Base-by-base conservation (phyloP, 495 filamentous ascomycete genomes). In the Aspergillus sclerotioniger region DNA sequence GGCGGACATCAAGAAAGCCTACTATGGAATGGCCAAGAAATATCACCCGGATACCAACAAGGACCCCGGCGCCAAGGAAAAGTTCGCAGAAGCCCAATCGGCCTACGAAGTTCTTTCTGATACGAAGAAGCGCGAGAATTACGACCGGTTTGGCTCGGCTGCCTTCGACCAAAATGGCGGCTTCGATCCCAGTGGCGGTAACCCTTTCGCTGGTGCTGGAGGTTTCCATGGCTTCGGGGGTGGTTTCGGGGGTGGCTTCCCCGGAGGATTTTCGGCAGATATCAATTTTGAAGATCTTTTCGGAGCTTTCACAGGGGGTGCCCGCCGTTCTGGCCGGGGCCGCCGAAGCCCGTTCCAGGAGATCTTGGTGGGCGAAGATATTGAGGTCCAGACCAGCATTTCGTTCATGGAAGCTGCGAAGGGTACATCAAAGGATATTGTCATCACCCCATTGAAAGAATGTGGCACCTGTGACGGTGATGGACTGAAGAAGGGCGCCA, bases 31-130 rank as follows among this genome's bases (percentile, higher is more conserved):
- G 59, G 94, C 94, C n/a, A 98, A 98, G 75, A 98, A 97, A 68
- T 98, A 86, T 69, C 94, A 98, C 65, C 94, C 94, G 8, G 94
- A 98, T 71, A 96, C 94, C 37, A 98, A 96, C 77, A 98, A 97
- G 74, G 94, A 96, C 52, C 68, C 91, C 8, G 78, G 76, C 7
- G 93, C 94, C 31, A 97, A 97, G 70, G 94, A 98, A 53, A 93
- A 89, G 65, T 98, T 98, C 67, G 78, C 86, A 45, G 94, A 96
- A 60, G 89, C 94, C 53, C 94, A 97, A 69, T 79, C 87, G 1
- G 90, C 94, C 3, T 98, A 98, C 69, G 94, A 98, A 69, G 75
- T 97, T 35, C 80, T 98, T 4, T 92, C 89, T 33, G 92, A 98
- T 69, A 79, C 92, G 9, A 85, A 94, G 72, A 98, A 97, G 81